phyloP scores from a whole-genome alignment of 495 filamentous ascomycete genomes.

The Penicillium parvum region DNA sequence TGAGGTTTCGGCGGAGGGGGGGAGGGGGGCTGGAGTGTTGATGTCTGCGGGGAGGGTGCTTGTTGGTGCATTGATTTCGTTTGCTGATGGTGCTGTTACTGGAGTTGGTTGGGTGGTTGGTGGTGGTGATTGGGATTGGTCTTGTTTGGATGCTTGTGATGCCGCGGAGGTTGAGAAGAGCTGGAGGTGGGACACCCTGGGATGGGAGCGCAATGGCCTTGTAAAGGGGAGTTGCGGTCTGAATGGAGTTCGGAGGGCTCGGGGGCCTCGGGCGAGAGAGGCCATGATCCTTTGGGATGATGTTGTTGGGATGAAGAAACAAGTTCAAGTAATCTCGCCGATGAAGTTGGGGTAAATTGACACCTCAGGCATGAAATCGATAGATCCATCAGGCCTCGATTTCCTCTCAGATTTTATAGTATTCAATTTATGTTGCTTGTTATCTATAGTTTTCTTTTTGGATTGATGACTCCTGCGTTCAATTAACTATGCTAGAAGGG shows the following conservation, averaged over 20 bases:
- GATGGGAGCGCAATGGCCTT: conserved; percentile 1
- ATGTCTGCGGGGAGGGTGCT: conserved; percentile 37
- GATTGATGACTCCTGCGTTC: too few relatives aligned
- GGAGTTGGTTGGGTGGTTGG: conserved; percentile 5
- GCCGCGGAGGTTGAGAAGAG: conserved; percentile 21
- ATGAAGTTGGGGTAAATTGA: neutral
- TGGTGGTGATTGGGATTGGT: conserved; percentile 10
- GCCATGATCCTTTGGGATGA: conserved; percentile 8
- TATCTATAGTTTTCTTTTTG: neutral
- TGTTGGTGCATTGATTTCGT: conserved; percentile 36
- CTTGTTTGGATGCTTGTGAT: conserved; percentile 9
- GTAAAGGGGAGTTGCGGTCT: neutral
- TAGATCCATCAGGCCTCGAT: too few relatives aligned
- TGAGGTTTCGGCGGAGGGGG: conserved; percentile 13
- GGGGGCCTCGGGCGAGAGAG: conserved; percentile 2
- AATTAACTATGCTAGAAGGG: too few relatives aligned
- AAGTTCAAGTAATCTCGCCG: neutral
- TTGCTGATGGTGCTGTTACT: conserved; percentile 9
- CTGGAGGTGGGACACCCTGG: neutral
- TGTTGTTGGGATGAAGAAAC: conserved; percentile 1
- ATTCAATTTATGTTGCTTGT: neutral
- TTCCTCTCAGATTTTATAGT: too few relatives aligned
- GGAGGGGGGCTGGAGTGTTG: conserved; percentile 21
- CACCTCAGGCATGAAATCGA: neutral
- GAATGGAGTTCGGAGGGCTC: conserved; percentile 2